These are phyloP conservation scores for Phyllosticta citrichinensis DNA, from an alignment of 2,329 filamentous ascomycete genomes.

Conservation along the genomic window DNA sequence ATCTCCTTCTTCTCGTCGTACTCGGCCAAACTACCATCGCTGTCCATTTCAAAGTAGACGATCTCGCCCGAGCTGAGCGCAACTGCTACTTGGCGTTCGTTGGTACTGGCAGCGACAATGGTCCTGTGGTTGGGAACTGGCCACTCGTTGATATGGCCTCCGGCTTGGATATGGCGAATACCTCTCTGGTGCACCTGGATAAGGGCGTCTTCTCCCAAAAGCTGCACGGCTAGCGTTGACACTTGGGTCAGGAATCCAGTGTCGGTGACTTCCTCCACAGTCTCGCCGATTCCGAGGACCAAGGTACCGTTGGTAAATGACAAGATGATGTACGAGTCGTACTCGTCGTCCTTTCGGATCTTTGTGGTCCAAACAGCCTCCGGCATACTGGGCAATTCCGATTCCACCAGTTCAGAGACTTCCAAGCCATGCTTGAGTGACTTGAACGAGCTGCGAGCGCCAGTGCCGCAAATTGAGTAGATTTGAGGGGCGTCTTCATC, in stretches of 20 bases:
- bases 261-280: constrained; percentile 89
- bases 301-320: constrained; percentile 85
- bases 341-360: constrained; percentile 68
- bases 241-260: constrained; percentile 85
- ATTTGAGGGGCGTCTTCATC: constrained; percentile 95
- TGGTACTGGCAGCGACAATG: constrained; percentile 89
- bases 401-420: constrained; percentile 92
- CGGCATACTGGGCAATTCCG: constrained; percentile 78
- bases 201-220: constrained; percentile 84
- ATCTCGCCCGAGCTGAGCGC: constrained; percentile 94
- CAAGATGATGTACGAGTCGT: constrained; percentile 90
- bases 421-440: constrained; percentile 87
- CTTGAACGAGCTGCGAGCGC: constrained; percentile 80
- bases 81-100: constrained; percentile 84
- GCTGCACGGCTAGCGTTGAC: constrained; percentile 83
- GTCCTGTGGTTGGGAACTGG: constrained; percentile 84
- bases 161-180: constrained; percentile 76
- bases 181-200: constrained; percentile 96
- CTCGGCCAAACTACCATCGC: constrained; percentile 80
- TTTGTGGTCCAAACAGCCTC: constrained; percentile 95
- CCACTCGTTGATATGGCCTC: constrained; percentile 81
- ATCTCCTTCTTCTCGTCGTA: constrained; percentile 91
- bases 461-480: constrained; percentile 81
- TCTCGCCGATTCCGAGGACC: constrained; percentile 90
- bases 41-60: constrained; percentile 95